Conservation (phyloP, 371 early-diverging fungal species). For the Circinella umbellata region DNA sequence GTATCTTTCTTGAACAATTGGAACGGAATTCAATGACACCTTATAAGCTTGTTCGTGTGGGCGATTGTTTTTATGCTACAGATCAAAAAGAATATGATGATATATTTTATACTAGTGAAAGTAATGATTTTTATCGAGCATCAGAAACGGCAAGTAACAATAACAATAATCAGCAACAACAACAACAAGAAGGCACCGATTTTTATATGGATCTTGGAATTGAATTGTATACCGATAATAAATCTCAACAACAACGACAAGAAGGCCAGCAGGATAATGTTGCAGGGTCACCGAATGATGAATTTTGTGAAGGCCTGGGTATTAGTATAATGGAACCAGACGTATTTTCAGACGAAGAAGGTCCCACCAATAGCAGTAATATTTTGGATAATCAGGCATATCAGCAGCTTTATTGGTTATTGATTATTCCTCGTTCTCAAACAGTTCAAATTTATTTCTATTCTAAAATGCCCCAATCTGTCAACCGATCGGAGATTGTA, state of each 20-base stretch:
- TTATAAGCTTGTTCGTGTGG: constrained; percentile 59
- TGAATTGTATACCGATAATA: not conserved
- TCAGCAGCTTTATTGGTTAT: constrained; percentile 68
- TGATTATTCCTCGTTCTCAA: constrained; percentile 61
- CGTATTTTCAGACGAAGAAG: constrained; percentile 3
- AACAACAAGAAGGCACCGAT: constrained; percentile 6
- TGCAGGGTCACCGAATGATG: constrained; percentile 23
- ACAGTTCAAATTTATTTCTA: constrained; percentile 73
- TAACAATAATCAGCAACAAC: not conserved
- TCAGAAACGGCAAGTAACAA: constrained; percentile 3
- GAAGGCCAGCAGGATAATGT: not conserved
- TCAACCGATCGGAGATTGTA: constrained; percentile 62
- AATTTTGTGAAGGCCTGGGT: constrained; percentile 53
- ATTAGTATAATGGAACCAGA: constrained; percentile 45
- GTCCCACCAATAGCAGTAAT: not conserved
- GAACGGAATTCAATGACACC: constrained; percentile 51
- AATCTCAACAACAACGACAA: not conserved
- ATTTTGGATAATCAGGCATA: not conserved
- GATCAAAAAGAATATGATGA: constrained; percentile 35
- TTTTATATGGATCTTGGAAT: constrained; percentile 8
- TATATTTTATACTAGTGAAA: constrained; percentile 3
- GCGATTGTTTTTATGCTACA: constrained; percentile 66
- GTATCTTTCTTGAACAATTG: constrained; percentile 64
- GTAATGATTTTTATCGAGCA: constrained; percentile 15
- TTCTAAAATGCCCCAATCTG: constrained; percentile 64